These are phyloP conservation scores for Globisporangium cederbergense DNA, from an alignment of 352 stramenopile species.

Conservation along the genomic window DNA sequence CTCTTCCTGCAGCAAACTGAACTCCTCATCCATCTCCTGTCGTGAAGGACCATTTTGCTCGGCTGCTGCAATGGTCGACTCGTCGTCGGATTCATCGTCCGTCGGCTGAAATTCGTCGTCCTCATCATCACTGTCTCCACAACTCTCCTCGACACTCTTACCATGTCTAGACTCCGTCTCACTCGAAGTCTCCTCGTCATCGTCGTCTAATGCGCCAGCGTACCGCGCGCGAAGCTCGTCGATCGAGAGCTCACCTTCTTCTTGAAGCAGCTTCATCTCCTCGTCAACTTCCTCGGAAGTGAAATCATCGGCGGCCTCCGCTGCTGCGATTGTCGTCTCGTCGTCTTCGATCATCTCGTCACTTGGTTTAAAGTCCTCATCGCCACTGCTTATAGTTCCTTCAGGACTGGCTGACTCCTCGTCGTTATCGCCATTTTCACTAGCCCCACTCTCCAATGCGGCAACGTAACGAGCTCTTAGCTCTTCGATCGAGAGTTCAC, in stretches of 20 bases:
- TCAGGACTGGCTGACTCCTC: slow-evolving; percentile 4
- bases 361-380: slow-evolving; percentile 29
- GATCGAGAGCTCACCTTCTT: slow-evolving; percentile 92
- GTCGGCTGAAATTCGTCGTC: slow-evolving; percentile 22
- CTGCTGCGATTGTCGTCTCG: slow-evolving; percentile 89
- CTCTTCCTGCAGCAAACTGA: slow-evolving; percentile 77
- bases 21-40: slow-evolving; percentile 53
- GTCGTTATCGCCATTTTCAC: slow-evolving; percentile 18
- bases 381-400: slow-evolving; percentile 4
- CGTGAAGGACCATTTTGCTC: slow-evolving; percentile 34
- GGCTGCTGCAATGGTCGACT: slow-evolving; percentile 82
- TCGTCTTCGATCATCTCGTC: slow-evolving; percentile 68
- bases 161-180: not conserved
- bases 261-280: slow-evolving; percentile 85
- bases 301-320: slow-evolving; percentile 55
- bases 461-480: slow-evolving; percentile 45
- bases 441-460: slow-evolving; percentile 13
- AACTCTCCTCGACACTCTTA: not conserved
- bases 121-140: slow-evolving; percentile 11
- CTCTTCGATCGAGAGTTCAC: slow-evolving; percentile 90
- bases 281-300: slow-evolving; percentile 52
- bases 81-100: slow-evolving; percentile 45
- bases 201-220: slow-evolving; percentile 23
- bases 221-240: slow-evolving; percentile 75
- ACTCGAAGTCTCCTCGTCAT: slow-evolving; percentile 34